phyloP scores from a whole-genome alignment of 164 flowering plant species.

The Akebia trifoliata region DNA sequence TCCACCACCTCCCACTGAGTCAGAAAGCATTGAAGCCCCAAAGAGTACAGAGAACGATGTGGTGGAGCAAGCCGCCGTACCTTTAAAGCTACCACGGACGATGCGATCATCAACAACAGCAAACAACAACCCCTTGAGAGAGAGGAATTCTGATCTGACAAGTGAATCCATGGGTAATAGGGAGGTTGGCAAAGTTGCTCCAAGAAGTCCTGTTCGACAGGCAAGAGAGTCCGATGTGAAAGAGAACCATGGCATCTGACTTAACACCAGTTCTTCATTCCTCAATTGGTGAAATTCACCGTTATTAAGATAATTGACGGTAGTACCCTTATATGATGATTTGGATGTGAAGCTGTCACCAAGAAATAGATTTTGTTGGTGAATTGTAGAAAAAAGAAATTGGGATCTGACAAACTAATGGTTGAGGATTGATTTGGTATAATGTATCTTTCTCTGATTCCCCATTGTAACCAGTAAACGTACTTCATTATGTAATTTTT shows the following conservation, averaged over 20 bases:
- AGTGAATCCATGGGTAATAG: constrained; percentile 31
- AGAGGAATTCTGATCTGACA: constrained; percentile 51
- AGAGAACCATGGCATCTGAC: constrained; percentile 44
- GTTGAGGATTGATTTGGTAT: too few relatives aligned
- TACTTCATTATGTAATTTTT: not conserved
- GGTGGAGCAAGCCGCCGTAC: constrained; percentile 33
- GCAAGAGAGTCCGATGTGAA: constrained; percentile 50
- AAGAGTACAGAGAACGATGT: constrained; percentile 26
- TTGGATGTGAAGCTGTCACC: not conserved
- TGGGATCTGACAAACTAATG: too few relatives aligned
- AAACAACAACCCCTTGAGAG: constrained; percentile 50
- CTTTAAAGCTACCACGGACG: constrained; percentile 69
- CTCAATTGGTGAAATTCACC: not conserved
- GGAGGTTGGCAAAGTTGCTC: constrained; percentile 25
- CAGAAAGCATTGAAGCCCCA: constrained; percentile 27
- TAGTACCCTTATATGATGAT: constrained; percentile 2
- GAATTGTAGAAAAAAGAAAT: too few relatives aligned
- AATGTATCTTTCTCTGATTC: not conserved
- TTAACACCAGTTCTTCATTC: not conserved
- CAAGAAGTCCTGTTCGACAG: constrained; percentile 40
- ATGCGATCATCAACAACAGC: constrained; percentile 53
- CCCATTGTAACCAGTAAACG: not conserved
- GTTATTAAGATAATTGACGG: not conserved
- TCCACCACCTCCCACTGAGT: constrained; percentile 30
- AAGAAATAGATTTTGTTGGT: too few relatives aligned